phyloP scores from a whole-genome alignment of 1,284 basidiomycete genomes.

The Lignosus rhinocerotis region DNA sequence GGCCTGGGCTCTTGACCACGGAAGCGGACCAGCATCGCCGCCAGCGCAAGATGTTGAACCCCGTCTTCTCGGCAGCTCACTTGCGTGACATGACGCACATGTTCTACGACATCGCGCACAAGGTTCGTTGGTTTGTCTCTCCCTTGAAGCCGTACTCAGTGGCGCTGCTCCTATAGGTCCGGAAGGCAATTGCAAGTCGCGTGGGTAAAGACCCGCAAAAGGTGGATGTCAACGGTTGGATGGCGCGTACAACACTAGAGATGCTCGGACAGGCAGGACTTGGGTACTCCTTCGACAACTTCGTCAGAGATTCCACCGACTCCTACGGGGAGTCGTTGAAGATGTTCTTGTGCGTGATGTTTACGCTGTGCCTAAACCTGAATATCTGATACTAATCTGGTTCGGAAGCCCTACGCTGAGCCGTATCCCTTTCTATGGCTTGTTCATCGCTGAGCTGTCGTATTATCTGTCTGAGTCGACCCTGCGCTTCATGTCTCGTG shows the following conservation, averaged over 20 bases:
- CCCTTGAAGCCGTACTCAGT: neutral
- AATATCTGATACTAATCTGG: neutral
- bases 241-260: constrained; percentile 37
- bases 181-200: constrained; percentile 19
- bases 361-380: neutral
- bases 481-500: constrained; percentile 5
- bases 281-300: constrained; percentile 37
- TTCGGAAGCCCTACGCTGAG: constrained; percentile 11
- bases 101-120: constrained; percentile 12
- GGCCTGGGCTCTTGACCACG: constrained; percentile 10
- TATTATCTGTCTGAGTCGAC: constrained; percentile 12
- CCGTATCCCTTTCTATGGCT: constrained; percentile 2
- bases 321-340: constrained; percentile 33
- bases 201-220: constrained; percentile 14
- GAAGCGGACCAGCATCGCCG: constrained; percentile 12
- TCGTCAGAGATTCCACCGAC: constrained; percentile 26
- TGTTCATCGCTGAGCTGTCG: constrained; percentile 6
- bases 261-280: constrained; percentile 38
- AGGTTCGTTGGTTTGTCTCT: neutral
- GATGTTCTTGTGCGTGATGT: constrained; percentile 26
- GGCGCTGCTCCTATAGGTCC: constrained; percentile 12
- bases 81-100: constrained; percentile 15
- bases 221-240: constrained; percentile 36
- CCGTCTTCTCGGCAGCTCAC: constrained; percentile 18
- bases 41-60: constrained; percentile 21